Percentiles rank a stretch among this genome's conserved stretches.
phyloP scores from a whole-genome alignment of 2,329 filamentous ascomycete genomes.

The Fusarium metavorans region DNA sequence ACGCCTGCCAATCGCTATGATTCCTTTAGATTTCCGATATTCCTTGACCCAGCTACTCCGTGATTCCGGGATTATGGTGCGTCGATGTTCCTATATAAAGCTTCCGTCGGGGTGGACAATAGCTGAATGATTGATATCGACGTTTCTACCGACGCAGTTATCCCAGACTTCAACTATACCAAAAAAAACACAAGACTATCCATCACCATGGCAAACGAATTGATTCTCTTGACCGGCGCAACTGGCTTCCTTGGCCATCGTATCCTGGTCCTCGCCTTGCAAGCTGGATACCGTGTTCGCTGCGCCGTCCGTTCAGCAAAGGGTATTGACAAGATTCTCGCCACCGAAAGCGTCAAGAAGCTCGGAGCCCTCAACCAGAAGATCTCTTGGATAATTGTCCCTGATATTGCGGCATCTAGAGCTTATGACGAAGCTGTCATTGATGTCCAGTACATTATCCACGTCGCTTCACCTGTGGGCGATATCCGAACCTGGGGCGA shows the following conservation, averaged over 20 bases:
- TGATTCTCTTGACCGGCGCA: slow-evolving; percentile 12
- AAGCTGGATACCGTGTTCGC: slow-evolving; percentile 9
- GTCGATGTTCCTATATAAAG: not conserved
- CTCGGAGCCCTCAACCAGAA: not conserved
- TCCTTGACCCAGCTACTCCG: not conserved
- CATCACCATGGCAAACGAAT: not conserved
- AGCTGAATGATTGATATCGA: not conserved
- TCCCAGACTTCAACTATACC: no score
- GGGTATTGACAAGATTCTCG: not conserved
- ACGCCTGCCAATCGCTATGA: not conserved
- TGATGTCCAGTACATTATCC: not conserved
- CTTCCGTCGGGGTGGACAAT: no score
- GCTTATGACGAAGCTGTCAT: not conserved
- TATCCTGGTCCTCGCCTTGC: not conserved
- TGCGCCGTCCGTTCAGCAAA: slow-evolving; percentile 29
- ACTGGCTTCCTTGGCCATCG: slow-evolving; percentile 10
- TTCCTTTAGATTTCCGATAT: not conserved
- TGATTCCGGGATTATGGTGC: not conserved
- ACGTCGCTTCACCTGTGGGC: not conserved
- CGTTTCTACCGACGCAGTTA: no score
- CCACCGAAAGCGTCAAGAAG: not conserved
- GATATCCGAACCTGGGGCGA: not conserved
- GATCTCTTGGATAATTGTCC: not conserved
- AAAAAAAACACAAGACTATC: no score
- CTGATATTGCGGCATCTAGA: not conserved